Base-by-base conservation (phyloP, 169 alveolate species). In the Cryptosporidium ryanae region DNA sequence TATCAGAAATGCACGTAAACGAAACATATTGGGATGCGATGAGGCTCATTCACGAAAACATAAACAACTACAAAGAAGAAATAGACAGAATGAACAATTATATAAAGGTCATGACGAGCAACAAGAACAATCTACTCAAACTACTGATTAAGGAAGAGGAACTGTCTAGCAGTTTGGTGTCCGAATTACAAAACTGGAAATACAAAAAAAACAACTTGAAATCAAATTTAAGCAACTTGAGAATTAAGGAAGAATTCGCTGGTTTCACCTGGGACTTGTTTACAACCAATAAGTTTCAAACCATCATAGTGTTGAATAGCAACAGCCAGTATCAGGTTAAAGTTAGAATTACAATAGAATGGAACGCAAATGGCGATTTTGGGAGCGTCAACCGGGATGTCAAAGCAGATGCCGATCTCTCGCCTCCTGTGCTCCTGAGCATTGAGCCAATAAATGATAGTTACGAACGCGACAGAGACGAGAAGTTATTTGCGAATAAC, bases 11-110 rank as follows among this genome's bases (percentile, higher is more conserved):
- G 87, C 68, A 76, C 21, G 87, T 76, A 43, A 57, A 76, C 27
- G 87, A 76, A 23, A 76, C 76, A 32, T 76, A 76, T 2, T 76
- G 87, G 68, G 63, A 76, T 76, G 87, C 87, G 23, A 76, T 76
- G 68, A 76, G 32, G n/a, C 57, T 76, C 38, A 70, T 76, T 8
- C 68, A 61, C n/a, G 71, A 76, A 8, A 76, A 76, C 18, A 76
- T 76, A 23, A 59, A 18, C 29, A 76, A 38, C 25, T 76, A 76
- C 59, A 76, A 61, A 18, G 71, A 76, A 18, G 87, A 76, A 34
- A 76, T 76, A 12, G 25, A 54, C 23, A 76, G 87, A 44, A 38
- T 55, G 17, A 61, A 61, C 15, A 76, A 32, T 27, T 76, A 76
- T 61, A 55, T 76, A 43, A 46, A 76, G 25, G 15, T 48, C 17